Evolutionary conservation across 148 eudicot species (phyloP), one percentile per base, ranked within the genome.

Genomic region (Fagopyrum homotropicum): DNA sequence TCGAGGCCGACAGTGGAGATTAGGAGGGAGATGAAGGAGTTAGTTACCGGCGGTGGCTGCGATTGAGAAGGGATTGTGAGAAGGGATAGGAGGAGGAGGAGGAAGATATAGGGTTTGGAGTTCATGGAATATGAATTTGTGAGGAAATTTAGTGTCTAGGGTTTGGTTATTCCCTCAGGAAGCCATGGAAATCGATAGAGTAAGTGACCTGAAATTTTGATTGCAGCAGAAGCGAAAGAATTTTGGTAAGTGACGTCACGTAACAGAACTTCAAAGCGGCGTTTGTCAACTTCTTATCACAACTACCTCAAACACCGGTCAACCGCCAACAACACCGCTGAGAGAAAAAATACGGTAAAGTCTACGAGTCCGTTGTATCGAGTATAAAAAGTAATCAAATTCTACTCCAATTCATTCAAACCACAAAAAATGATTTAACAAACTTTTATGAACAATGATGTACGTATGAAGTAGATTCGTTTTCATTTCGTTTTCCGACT

Each of bases 1-100:
- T 84, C 82, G 30, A 95, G 80, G 40, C 99, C 99, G 47, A 78
- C 88, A 63, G 87, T 80, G 16, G 97, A 85, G 17, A 92, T 84
- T 50, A 81, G 49, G 46, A 89, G 48, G 35, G 93, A 88, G 64
- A 90, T 83, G 77, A 77, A 82, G 43, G 89, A 86, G 43, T 82
- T 40, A 57, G 77, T 82, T 4, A 72, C 54, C 19, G 84, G 83
- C 51, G 60, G 63, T 73, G 79, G 73, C 22, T 45, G 75, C 78
- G 75, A 29, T 61, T 45, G 74, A 43, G 80, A 63, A 45, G 72
- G 74, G 75, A 26, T 9, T 26, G 14, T 48, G 61, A 69, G 19
- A 69, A 61, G 73, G 15, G 45, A 16, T 5, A 57, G 26, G 4
- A 57, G 22, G 77, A 46, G 16, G 51, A 75, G 77, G 43, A 61